phyloP scores from a whole-genome alignment of 192 early-diverging fungal species.

The Dissophora globulifera region DNA sequence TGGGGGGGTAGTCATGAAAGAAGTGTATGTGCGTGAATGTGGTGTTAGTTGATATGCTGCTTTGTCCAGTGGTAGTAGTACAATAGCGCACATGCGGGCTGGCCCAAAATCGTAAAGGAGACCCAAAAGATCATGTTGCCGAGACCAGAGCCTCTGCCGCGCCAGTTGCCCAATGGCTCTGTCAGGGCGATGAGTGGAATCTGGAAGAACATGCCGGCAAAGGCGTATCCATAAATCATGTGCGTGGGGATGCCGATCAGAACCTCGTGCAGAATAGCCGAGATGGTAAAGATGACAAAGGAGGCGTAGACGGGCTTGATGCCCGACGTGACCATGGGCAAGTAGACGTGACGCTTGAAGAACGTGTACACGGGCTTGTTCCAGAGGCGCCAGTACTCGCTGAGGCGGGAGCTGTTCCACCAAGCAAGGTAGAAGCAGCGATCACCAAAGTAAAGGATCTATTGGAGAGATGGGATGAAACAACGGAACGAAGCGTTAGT shows the following conservation, averaged over 20 bases:
- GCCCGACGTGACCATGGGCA: slow-evolving; percentile 79
- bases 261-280: slow-evolving; percentile 89
- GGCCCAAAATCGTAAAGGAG: slow-evolving; percentile 82
- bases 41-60: slow-evolving; percentile 16
- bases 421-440: slow-evolving; percentile 88
- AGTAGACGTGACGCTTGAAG: slow-evolving; percentile 89
- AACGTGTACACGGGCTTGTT: slow-evolving; percentile 90
- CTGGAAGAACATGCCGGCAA: slow-evolving; percentile 82
- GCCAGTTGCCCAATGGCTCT: slow-evolving; percentile 71
- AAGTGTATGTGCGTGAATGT: too few relatives aligned
- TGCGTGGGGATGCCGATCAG: slow-evolving; percentile 87
- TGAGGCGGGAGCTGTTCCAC: slow-evolving; percentile 87
- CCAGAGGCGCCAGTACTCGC: slow-evolving; percentile 91
- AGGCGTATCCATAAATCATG: slow-evolving; percentile 83
- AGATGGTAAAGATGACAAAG: slow-evolving; percentile 79
- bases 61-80: slow-evolving; percentile 74
- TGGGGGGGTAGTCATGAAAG: too few relatives aligned
- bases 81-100: slow-evolving; percentile 75
- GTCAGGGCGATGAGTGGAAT: slow-evolving; percentile 81
- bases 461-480: neutral
- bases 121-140: slow-evolving; percentile 88
- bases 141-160: slow-evolving; percentile 71
- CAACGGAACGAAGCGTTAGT: neutral
- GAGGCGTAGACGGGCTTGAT: slow-evolving; percentile 65
- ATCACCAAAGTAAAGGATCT: slow-evolving; percentile 85